Base-by-base conservation (phyloP, 2,329 filamentous ascomycete species). In the Verticillium albo-atrum region DNA sequence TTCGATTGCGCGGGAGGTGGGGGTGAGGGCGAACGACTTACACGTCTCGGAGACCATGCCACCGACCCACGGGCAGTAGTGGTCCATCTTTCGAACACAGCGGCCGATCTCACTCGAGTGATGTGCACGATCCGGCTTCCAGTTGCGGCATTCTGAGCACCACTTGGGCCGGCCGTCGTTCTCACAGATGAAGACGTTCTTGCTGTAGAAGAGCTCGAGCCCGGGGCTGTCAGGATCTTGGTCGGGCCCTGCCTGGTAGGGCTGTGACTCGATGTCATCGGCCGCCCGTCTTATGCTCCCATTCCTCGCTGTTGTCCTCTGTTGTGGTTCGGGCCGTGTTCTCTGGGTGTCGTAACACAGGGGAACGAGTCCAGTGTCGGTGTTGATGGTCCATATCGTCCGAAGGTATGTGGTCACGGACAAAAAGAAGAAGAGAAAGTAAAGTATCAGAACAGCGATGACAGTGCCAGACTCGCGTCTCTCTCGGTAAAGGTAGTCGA, bases 51-150 rank as follows among this genome's bases (percentile, higher is more conserved):
- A 89, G 10, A 99, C 88, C 64, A 97, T 90, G 25, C 94, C 95
- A 4, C 94, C 94, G n/a, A 96, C 93, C 90, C 89, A 98, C 0
- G 94, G 95, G 69, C 95, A 99, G 68, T 93, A 95, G 70, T 98
- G 94, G 64, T 98, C 94, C 89, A 97, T 95, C 68, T 95, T 95
- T 47, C 83, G 78, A 25, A 96, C 89, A 69, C 94, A 98, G 51
- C 92, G 83, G 55, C 86, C 86, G 14, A 95, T 78, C 70, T 96
- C 91, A 57, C 88, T 88, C 68, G 90, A 96, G 73, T 98, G 94
- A 71, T 97, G 92, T 2, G 89, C 84, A 3, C 94, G 84, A 68
- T 97, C 94, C 0, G 90, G 87, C 73, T 97, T 98, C 86, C 90
- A 97, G 64, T 89, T 91, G 59, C 84, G 84, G 71, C 94, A 99